These are phyloP conservation scores for Cladophialophora immunda DNA, from an alignment of 2,329 filamentous ascomycete species.

Conservation along the genomic window DNA sequence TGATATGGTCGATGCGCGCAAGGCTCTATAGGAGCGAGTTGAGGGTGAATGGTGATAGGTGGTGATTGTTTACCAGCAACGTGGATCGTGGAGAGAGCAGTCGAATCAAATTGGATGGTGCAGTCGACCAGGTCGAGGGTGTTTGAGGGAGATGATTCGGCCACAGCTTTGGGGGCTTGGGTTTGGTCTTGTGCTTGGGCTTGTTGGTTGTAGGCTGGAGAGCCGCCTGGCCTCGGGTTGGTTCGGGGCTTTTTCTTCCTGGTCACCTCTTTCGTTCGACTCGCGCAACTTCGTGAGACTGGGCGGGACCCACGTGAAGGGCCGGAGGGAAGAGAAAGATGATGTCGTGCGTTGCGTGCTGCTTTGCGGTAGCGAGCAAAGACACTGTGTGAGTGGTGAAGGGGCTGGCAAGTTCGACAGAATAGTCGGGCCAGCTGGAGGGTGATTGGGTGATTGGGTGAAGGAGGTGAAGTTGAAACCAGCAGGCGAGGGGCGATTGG, in stretches of 20 bases:
- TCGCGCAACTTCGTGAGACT: conserved; percentile 6
- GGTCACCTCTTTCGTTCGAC: conserved; percentile 1
- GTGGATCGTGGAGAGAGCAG: conserved; percentile 34
- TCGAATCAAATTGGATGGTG: conserved; percentile 34
- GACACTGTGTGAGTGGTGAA: conserved; percentile 23
- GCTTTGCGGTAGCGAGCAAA: conserved; percentile 19
- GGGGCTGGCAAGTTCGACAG: conserved; percentile 18
- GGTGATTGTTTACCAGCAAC: conserved; percentile 35
- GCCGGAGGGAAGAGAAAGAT: not conserved
- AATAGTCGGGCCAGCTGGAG: conserved; percentile 20
- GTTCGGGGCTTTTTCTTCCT: conserved; percentile 21
- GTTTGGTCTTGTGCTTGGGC: no score
- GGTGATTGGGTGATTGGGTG: conserved; percentile 41
- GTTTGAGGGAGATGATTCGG: conserved; percentile 30
- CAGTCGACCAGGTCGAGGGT: conserved; percentile 11
- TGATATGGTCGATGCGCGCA: conserved; percentile 22
- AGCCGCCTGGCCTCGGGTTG: conserved; percentile 26
- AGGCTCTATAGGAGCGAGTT: conserved; percentile 28
- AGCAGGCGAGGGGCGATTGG: conserved; percentile 34
- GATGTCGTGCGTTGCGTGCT: conserved; percentile 30
- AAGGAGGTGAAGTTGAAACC: conserved; percentile 32
- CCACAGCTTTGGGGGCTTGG: not conserved
- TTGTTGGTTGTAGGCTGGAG: conserved; percentile 14
- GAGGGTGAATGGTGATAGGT: conserved; percentile 31
- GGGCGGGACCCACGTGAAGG: conserved; percentile 30